Evolutionary conservation across 352 stramenopile genomes (phyloP), one percentile per base, ranked within the genome.

Genomic region (Phytophthora pini): DNA sequence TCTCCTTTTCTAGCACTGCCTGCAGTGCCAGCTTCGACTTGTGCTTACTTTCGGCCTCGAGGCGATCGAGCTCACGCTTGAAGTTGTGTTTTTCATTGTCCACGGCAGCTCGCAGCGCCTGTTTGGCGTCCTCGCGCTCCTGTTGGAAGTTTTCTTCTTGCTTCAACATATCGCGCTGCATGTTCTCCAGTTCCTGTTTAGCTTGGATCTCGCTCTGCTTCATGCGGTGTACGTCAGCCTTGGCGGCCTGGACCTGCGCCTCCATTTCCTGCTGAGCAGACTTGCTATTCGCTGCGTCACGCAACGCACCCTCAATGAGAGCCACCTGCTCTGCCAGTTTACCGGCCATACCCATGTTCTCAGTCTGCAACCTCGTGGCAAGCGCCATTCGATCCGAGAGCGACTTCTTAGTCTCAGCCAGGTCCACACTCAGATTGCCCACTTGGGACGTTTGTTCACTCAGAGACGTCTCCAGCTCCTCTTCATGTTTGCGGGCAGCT

Each of bases 11-110:
- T 4, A 92, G 38, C 46, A 95, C 87, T 0, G 78, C 84, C 56
- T 94, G 84, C 20, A 90, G 57, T 8, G 89, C 89, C n/a, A 94
- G 65, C 62, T 93, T 94, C 4, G 87, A 95, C 74, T 94, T 95
- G 53, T 92, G 76, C 43, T 91, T 94, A 38, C 82, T 92, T 22
- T 95, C 88, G 5, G 70, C 74, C 54, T 94, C 86, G 0, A 95
- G 74, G 10, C 82, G 82, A 41, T 88, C 84, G 0, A 92, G 40
- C 15, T 95, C 78, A 13, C 73, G 72, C 38, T 76, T 63, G 51
- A 88, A 86, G 8, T 58, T 56, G 0, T 89, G 38, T 12, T 74
- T 60, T 38, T 82, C 68, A 38, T 71, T 67, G 13, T 80, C 70
- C 5, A 86, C 77, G 9, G 89, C 83, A 10, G 62, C 43, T 26